Conservation (phyloP, 164 flowering plant species). For the Vitis labrusca region DNA sequence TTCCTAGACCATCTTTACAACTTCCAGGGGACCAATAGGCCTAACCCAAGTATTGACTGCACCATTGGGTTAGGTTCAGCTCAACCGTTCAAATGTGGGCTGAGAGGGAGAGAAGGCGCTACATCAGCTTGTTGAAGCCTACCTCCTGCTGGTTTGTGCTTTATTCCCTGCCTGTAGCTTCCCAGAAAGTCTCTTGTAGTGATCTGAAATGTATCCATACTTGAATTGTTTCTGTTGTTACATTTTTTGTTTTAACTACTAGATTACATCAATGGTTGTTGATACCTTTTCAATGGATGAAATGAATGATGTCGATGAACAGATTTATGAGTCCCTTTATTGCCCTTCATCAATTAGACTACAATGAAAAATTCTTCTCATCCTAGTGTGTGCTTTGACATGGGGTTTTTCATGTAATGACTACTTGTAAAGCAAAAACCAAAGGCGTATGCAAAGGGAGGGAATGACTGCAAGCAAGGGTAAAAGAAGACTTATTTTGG, state of each 20-base stretch:
- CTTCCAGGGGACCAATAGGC: conserved; percentile 38
- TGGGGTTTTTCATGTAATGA: no score
- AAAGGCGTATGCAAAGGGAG: no score
- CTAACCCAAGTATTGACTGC: conserved; percentile 32
- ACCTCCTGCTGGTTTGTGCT: not conserved
- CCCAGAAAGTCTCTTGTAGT: no score
- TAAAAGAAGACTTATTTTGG: not conserved
- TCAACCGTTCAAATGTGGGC: conserved; percentile 27
- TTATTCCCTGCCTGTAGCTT: not conserved
- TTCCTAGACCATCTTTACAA: conserved; percentile 26
- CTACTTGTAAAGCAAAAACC: no score
- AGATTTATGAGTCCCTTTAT: no score
- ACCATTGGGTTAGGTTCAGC: conserved; percentile 20
- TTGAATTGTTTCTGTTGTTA: no score
- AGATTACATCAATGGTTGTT: no score
- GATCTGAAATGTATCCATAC: not conserved
- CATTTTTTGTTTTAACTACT: no score
- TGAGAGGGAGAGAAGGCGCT: not conserved
- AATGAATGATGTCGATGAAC: no score
- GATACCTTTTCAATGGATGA: no score
- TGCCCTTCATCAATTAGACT: no score
- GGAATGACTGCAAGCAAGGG: not conserved
- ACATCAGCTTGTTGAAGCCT: not conserved
- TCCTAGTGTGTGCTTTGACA: no score
- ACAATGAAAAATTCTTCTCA: not conserved